Evolutionary conservation across 2,329 filamentous ascomycete species (phyloP).

Genomic region (Colletotrichum echinochloae): DNA sequence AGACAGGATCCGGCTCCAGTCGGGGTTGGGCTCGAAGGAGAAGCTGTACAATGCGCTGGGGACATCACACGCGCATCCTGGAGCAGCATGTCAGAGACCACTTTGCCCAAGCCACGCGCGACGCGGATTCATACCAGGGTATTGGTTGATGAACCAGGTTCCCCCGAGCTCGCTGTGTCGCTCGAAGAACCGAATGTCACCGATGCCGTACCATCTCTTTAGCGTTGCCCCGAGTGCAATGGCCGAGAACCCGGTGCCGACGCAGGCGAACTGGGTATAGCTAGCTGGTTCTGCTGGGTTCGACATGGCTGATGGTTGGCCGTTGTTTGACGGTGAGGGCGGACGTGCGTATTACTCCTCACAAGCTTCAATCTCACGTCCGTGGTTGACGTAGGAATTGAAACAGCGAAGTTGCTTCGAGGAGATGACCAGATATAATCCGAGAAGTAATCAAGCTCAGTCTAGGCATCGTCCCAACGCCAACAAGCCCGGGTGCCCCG

Average conservation of each 20-base stretch:
- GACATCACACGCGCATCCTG: slow-evolving; percentile 65
- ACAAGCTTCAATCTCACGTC: not conserved
- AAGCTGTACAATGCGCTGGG: slow-evolving; percentile 71
- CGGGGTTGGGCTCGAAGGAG: slow-evolving; percentile 69
- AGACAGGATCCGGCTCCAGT: slow-evolving; percentile 70
- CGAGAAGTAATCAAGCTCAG: too few relatives aligned
- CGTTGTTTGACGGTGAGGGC: not conserved
- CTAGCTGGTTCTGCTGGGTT: slow-evolving; percentile 1
- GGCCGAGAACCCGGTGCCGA: slow-evolving; percentile 72
- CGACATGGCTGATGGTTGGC: not conserved
- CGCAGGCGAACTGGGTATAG: slow-evolving; percentile 57
- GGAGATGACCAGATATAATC: not conserved
- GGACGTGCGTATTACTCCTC: too few relatives aligned
- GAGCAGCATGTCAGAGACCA: not conserved
- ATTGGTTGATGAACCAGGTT: slow-evolving; percentile 73
- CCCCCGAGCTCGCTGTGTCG: slow-evolving; percentile 68
- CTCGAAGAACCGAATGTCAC: slow-evolving; percentile 72
- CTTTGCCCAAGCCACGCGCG: too few relatives aligned
- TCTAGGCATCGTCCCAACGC: not conserved
- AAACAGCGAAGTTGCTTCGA: not conserved
- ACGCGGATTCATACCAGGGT: slow-evolving; percentile 58
- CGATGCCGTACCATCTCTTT: slow-evolving; percentile 67
- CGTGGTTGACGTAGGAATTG: not conserved
- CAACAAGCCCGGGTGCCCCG: not conserved
- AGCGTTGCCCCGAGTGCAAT: slow-evolving; percentile 71